Percentiles rank a stretch among this genome's conserved stretches.
These are phyloP conservation scores for Stropharia rugosoannulata DNA, from an alignment of 768 basidiomycete genomes.

Conservation along the genomic window DNA sequence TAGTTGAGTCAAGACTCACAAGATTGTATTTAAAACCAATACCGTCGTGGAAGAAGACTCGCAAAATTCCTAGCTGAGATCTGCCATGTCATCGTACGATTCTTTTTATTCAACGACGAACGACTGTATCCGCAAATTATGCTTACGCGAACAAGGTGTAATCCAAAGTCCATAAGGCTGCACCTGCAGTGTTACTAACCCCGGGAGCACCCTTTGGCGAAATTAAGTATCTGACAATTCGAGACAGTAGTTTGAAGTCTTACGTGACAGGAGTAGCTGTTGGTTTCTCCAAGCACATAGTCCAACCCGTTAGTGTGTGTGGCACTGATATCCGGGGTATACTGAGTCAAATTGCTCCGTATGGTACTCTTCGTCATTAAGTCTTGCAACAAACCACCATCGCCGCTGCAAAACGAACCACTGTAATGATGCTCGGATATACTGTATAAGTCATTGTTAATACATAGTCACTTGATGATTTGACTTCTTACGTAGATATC, in stretches of 20 bases:
- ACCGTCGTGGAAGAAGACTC: constrained; percentile 64
- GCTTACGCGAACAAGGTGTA: constrained; percentile 57
- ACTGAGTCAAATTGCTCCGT: constrained; percentile 54
- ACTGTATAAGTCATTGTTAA: constrained; percentile 23
- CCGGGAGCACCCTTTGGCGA: constrained; percentile 43
- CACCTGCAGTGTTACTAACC: constrained; percentile 70
- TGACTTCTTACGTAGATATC: constrained; percentile 48
- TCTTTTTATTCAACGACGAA: neutral
- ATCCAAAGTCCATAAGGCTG: constrained; percentile 67
- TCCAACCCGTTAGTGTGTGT: constrained; percentile 43
- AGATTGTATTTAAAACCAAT: constrained; percentile 73
- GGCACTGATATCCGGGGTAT: constrained; percentile 52
- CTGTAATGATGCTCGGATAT: constrained; percentile 59
- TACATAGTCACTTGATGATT: neutral
- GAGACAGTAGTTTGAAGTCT: neutral
- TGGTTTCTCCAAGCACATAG: constrained; percentile 66
- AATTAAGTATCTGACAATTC: neutral
- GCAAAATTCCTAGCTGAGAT: constrained; percentile 50
- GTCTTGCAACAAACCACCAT: constrained; percentile 51
- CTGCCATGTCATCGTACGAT: constrained; percentile 15
- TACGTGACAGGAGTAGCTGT: constrained; percentile 48
- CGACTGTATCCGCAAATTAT: neutral
- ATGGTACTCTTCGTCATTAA: constrained; percentile 64
- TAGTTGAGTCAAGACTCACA: constrained; percentile 28
- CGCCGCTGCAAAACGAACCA: constrained; percentile 63